Evolutionary conservation across 2,329 filamentous ascomycete species (phyloP).

Genomic region (Apiospora marii): DNA sequence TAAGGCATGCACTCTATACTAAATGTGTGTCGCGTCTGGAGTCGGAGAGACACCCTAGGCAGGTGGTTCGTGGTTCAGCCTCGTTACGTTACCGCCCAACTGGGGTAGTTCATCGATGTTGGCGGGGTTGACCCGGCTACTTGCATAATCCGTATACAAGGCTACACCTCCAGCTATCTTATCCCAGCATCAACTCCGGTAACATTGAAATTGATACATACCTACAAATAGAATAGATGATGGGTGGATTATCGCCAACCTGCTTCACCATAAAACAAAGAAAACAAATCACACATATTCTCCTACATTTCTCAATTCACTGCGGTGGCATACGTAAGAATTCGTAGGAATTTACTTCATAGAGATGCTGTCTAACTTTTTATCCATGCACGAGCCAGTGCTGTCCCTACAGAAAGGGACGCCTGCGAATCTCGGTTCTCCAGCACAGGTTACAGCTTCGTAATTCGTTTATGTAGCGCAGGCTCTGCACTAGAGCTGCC

Average conservation of each 20-base stretch:
- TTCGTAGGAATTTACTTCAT: neutral
- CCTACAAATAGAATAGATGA: too few species aligned
- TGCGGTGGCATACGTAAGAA: neutral
- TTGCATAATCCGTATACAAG: neutral
- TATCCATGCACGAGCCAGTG: neutral
- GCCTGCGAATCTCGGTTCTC: neutral
- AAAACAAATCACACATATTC: too few species aligned
- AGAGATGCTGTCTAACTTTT: slow-evolving; percentile 2
- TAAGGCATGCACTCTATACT: slow-evolving; percentile 1
- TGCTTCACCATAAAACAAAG: too few species aligned
- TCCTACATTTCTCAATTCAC: too few species aligned
- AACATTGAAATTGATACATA: neutral
- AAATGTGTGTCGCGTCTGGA: slow-evolving; percentile 2
- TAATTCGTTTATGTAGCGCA: slow-evolving; percentile 2
- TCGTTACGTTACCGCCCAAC: slow-evolving; percentile 4
- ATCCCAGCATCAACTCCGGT: neutral
- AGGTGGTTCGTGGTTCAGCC: slow-evolving; percentile 4
- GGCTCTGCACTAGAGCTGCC: slow-evolving; percentile 27
- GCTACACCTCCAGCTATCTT: neutral
- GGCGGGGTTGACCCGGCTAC: neutral
- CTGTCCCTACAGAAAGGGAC: neutral
- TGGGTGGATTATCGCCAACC: too few species aligned
- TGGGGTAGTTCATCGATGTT: neutral
- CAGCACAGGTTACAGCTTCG: neutral
- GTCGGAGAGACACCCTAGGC: neutral